Evolutionary conservation across 257 asterid genomes (phyloP), one percentile per base, ranked within the genome.

Genomic region (Leonotis leonurus): DNA sequence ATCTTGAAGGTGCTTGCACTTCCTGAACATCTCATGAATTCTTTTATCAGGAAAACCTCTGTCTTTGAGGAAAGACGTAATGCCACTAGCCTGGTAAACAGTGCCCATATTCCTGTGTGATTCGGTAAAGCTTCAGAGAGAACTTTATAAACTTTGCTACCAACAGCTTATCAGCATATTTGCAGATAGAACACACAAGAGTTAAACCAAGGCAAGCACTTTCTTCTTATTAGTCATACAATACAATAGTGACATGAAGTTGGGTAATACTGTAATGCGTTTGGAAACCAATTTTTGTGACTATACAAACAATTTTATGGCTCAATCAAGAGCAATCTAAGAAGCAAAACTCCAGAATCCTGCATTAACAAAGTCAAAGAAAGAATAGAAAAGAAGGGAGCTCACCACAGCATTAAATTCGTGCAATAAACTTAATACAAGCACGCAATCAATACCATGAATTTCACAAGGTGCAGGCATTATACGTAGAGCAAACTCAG

Each of bases 21-120:
- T 87, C 60, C 68, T 80, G 67, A 86, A 71, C 83, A 93, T 85
- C 55, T 85, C 88, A 1, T 69, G 74, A 33, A 93, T 85, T 13
- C 78, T 77, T 73, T 71, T 80, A 48, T 83, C 97, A 54, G 89
- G 87, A 32, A 93, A 87, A 8, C 96, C 95, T 68, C 79, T 76
- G 75, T 89, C 94, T 76, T 80, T 93, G 80, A 93, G 89, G 86
- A 93, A 93, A 95, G 94, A 14, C 96, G 85, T 79, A 8, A 93
- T 71, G 77, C 89, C 77, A 70, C 75, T 78, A 61, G 81, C 74
- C 29, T 78, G 91, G 80, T 86, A 67, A 63, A 73, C 78, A 1
- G 81, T 68, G 22, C 83, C 99, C 99, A 89, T 91, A 53, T 65
- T 69, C 83, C 89, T 78, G 83, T 41, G 57, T 33, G 29, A 43